Evolutionary conservation across 345 rosid genomes (phyloP).

Genomic region (Jatropha curcas): DNA sequence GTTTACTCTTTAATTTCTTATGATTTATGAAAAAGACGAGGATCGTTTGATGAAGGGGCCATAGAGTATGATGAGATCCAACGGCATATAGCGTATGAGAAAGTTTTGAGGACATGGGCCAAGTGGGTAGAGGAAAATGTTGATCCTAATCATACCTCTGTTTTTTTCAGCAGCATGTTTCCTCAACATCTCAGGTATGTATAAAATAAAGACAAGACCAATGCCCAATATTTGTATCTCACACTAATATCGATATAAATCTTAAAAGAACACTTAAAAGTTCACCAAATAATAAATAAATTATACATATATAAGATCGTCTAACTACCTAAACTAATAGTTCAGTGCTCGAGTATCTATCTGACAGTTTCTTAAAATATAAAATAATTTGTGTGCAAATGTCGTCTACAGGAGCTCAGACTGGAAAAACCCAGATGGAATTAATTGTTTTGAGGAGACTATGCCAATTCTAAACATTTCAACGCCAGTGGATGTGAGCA

Average conservation of each 20-base stretch:
- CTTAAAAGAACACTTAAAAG: too few relatives aligned
- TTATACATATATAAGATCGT: too few relatives aligned
- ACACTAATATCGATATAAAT: too few relatives aligned
- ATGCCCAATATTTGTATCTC: too few relatives aligned
- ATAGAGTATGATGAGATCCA: conserved; percentile 17
- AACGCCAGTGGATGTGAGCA: conserved; percentile 9
- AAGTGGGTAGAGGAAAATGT: conserved; percentile 18
- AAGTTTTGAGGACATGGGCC: conserved; percentile 18
- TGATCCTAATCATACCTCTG: conserved; percentile 3
- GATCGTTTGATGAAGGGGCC: conserved; percentile 16
- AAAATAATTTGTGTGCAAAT: not conserved
- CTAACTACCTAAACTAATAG: not conserved
- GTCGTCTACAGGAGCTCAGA: conserved; percentile 15
- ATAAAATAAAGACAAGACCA: too few relatives aligned
- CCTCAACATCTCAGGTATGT: conserved; percentile 17
- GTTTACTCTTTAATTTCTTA: too few relatives aligned
- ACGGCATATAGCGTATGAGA: conserved; percentile 14
- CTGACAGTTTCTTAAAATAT: too few relatives aligned
- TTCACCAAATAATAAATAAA: too few relatives aligned
- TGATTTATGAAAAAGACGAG: not conserved
- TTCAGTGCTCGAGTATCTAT: too few relatives aligned
- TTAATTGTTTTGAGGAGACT: conserved; percentile 18
- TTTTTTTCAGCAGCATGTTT: conserved; percentile 24
- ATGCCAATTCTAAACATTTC: conserved; percentile 5
- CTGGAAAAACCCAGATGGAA: conserved; percentile 15